A percentile compares a stretch with the other conserved stretches of the same genome.
phyloP scores from a whole-genome alignment of 805 yeast genomes.

The Saturnispora sekii region DNA sequence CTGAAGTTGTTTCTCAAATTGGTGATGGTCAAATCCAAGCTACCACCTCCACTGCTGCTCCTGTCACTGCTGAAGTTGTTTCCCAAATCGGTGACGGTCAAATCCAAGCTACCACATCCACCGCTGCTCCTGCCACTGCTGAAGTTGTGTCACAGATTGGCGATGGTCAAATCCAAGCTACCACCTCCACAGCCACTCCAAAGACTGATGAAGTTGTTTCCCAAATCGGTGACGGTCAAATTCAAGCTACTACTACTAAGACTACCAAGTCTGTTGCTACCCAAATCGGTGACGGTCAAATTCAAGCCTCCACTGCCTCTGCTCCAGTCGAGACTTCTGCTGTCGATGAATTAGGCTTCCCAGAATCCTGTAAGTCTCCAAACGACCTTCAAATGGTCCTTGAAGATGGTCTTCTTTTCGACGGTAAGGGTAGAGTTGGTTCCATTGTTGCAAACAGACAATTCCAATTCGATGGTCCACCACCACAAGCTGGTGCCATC shows the following conservation, averaged over 20 bases:
- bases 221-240: conserved; percentile 21
- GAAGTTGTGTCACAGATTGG: conserved; percentile 44
- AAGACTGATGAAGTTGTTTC: conserved; percentile 28
- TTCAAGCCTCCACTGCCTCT: conserved; percentile 31
- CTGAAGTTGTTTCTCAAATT: conserved; percentile 32
- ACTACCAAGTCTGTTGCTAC: conserved; percentile 28
- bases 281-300: conserved; percentile 16
- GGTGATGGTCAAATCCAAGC: conserved; percentile 27
- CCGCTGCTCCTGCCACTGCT: conserved; percentile 18
- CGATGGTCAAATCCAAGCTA: conserved; percentile 38
- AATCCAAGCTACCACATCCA: conserved; percentile 29
- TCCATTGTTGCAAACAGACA: conserved; percentile 55
- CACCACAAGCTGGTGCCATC: conserved; percentile 51
- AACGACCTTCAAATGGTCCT: conserved; percentile 36
- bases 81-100: conserved; percentile 50
- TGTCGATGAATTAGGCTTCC: conserved; percentile 14
- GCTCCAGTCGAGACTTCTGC: conserved; percentile 22
- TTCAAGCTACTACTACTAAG: conserved; percentile 26
- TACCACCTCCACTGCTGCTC: conserved; percentile 26
- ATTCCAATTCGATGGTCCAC: conserved; percentile 59
- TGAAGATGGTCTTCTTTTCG: conserved; percentile 33
- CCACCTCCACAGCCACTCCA: conserved; percentile 25
- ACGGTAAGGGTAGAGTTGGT: conserved; percentile 42
- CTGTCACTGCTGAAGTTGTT: conserved; percentile 28
- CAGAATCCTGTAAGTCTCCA: conserved; percentile 29